Evolutionary conservation across 441 rosid species (phyloP).

Genomic region (Arabidopsis lyrata): DNA sequence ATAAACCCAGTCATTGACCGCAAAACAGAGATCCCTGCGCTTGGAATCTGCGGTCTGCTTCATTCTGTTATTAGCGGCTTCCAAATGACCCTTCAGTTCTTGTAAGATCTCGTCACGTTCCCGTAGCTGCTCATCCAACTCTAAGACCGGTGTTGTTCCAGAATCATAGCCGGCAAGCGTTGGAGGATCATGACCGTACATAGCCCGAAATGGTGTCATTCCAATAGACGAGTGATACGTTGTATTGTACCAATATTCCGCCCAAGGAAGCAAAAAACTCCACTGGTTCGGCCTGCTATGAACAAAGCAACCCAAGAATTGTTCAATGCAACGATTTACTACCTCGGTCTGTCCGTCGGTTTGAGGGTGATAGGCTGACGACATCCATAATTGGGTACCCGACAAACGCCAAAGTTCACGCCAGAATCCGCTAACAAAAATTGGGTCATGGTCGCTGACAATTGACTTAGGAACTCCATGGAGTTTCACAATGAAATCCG

Average conservation of each 20-base stretch:
- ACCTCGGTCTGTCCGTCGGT: not conserved
- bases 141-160: not conserved
- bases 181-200: not conserved
- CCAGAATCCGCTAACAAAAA: not conserved
- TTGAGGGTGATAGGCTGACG: not conserved
- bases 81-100: not conserved
- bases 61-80: not conserved
- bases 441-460: not conserved
- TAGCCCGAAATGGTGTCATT: not conserved
- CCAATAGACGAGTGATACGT: not conserved
- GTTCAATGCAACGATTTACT: not conserved
- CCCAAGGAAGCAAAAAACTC: not conserved
- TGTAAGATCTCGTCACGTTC: not conserved
- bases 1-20: not conserved
- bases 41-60: not conserved
- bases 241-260: conserved; percentile 3
- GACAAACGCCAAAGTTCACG: not conserved
- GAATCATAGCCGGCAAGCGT: not conserved
- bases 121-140: not conserved
- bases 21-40: not conserved
- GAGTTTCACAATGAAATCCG: not conserved
- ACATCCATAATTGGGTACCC: not conserved
- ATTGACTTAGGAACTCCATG: not conserved
- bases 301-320: not conserved
- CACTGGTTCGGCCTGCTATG: not conserved